A percentile compares a stretch with the other conserved stretches of the same genome.
phyloP scores from a whole-genome alignment of 352 stramenopile genomes.

The Phytophthora megakarya region DNA sequence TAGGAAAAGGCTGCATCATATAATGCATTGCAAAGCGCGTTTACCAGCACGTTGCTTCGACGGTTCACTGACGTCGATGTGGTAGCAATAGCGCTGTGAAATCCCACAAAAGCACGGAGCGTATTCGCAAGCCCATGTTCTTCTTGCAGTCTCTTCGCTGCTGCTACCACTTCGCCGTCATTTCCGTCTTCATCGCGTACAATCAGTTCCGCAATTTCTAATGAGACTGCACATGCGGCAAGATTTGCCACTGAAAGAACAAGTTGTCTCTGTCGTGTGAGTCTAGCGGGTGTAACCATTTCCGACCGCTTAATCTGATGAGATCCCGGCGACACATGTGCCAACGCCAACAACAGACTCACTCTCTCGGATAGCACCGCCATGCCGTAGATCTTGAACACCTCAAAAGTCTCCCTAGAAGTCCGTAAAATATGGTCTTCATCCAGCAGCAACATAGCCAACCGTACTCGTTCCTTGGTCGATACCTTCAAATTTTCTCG shows the following conservation, averaged over 20 bases:
- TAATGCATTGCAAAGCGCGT: constrained; percentile 42
- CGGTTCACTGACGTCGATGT: constrained; percentile 28
- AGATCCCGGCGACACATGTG: constrained; percentile 29
- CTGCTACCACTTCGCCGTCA: constrained; percentile 9
- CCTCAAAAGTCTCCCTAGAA: constrained; percentile 74
- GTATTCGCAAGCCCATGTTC: constrained; percentile 60
- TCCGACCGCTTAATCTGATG: constrained; percentile 15
- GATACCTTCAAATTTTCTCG: not conserved
- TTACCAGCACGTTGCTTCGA: constrained; percentile 41
- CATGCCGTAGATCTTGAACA: constrained; percentile 88
- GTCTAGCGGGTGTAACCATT: constrained; percentile 44
- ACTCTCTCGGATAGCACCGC: constrained; percentile 70
- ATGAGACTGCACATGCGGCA: constrained; percentile 41
- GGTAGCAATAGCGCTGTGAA: constrained; percentile 61
- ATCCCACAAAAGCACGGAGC: constrained; percentile 73
- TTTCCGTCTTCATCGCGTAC: not conserved
- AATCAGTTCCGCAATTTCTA: constrained; percentile 40
- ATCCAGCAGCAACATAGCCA: constrained; percentile 42
- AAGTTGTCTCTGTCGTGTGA: constrained; percentile 62
- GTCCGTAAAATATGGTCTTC: constrained; percentile 52
- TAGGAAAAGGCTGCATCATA: constrained; percentile 21
- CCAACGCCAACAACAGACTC: constrained; percentile 55
- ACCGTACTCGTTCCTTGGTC: constrained; percentile 1
- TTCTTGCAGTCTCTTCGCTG: constrained; percentile 34
- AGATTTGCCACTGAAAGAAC: constrained; percentile 68